Evolutionary conservation across 2,329 filamentous ascomycete genomes (phyloP), one percentile per base, ranked within the genome.

Genomic region (Arthrobotrys megalospora): DNA sequence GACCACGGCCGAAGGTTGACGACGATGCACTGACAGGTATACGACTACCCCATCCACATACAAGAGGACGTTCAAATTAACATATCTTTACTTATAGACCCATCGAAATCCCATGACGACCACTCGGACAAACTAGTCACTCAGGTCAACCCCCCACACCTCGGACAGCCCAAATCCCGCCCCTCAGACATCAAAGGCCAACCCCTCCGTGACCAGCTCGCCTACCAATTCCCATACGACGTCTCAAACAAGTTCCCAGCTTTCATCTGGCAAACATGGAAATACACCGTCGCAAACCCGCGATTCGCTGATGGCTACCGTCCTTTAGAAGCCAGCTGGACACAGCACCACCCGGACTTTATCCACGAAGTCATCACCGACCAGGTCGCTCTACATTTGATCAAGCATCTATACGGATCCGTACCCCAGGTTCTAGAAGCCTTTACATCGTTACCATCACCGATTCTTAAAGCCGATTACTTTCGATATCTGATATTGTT

Each of bases 211-310:
- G 86, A 97, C 80, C 89, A 96, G 85, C 89, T 99, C 72, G 91
- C 91, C 65, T 97, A 97, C 86, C 92, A 96, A 82, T 98, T 96
- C 85, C 93, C 94, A 19, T 99, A 98, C 87, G 92, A 97, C 82
- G 88, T 95, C 80, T 90, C 94, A 83, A 85, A 88, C 81, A 97
- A 95, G 84, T 98, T 98, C 84, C 96, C 96, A 2, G 94, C 94
- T 71, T 98, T 97, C 86, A 96, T 99, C 83, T 99, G 96, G 96
- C 96, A 99, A 87, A 99, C 96, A 12, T 99, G 96, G 96, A 97
- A 96, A 85, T 91, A 90, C 82, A 92, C 90, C 0, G 94, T 95
- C 0, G 89, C 91, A 0, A 92, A 93, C 21, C 87, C 89, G 63
- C 88, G 92, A 79, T 99, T 99, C 83, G 85, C 85, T 10, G 89